Percentiles rank a stretch among this genome's conserved stretches.
phyloP scores from a whole-genome alignment of 129 eudicot species.

The Calendula officinalis region DNA sequence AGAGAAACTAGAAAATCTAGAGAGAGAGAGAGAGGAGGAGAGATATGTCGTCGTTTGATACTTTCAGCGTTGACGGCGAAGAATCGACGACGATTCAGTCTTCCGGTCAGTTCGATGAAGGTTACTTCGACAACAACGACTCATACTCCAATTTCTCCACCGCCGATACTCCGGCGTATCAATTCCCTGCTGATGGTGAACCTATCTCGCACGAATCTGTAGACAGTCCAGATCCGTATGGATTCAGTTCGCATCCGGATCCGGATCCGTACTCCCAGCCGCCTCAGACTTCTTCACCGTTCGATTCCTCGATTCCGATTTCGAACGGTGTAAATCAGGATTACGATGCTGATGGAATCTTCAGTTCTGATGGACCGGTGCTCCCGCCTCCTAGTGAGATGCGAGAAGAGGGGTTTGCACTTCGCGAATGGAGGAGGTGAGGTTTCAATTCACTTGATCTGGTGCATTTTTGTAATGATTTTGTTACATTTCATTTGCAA shows the following conservation, averaged over 20 bases:
- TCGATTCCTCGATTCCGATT: constrained; percentile 51
- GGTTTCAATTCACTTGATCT: constrained; percentile 24
- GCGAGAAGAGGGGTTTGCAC: constrained; percentile 83
- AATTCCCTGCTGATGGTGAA: constrained; percentile 32
- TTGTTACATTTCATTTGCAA: not conserved
- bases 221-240: constrained; percentile 71
- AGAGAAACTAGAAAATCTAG: constrained; percentile 17
- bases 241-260: constrained; percentile 34
- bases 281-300: constrained; percentile 40
- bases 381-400: constrained; percentile 87
- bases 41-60: constrained; percentile 52
- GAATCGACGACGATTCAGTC: constrained; percentile 40
- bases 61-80: constrained; percentile 69
- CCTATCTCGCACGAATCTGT: constrained; percentile 27
- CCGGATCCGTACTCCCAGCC: constrained; percentile 36
- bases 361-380: constrained; percentile 82
- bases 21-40: constrained; percentile 14
- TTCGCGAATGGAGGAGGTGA: constrained; percentile 94
- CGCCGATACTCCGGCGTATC: constrained; percentile 41
- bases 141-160: constrained; percentile 44
- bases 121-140: constrained; percentile 43
- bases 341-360: constrained; percentile 64
- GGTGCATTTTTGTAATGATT: not conserved
- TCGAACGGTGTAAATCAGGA: constrained; percentile 68
- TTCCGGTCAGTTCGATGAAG: constrained; percentile 46